These are phyloP conservation scores for Carex myosuroides DNA, from an alignment of 176 grass and related monocot species.

Conservation along the genomic window DNA sequence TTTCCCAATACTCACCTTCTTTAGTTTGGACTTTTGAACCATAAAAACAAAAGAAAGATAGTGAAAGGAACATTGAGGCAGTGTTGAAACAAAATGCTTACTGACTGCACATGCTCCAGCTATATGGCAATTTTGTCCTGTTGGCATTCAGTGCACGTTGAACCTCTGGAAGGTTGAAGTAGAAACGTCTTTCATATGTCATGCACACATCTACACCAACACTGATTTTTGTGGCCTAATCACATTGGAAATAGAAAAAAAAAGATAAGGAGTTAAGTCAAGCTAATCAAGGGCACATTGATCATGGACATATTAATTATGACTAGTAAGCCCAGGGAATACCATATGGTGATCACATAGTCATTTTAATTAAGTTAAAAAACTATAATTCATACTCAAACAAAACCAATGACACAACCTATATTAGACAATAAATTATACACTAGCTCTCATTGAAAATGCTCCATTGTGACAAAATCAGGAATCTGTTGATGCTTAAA, in stretches of 20 bases:
- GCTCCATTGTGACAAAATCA: not conserved
- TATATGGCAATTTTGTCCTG: slow-evolving; percentile 68
- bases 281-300: not conserved
- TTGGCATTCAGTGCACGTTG: slow-evolving; percentile 91
- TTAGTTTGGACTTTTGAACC: not conserved
- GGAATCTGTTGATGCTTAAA: not conserved
- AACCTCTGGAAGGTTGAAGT: slow-evolving; percentile 92
- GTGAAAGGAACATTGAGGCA: not conserved
- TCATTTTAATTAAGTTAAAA: not conserved
- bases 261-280: not conserved
- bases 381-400: not conserved
- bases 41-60: not conserved
- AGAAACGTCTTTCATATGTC: slow-evolving; percentile 75
- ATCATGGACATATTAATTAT: not conserved
- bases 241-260: slow-evolving; percentile 12
- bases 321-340: not conserved
- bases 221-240: slow-evolving; percentile 76
- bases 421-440: not conserved
- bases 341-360: not conserved
- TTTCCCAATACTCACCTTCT: not conserved
- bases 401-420: not conserved
- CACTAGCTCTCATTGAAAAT: not conserved
- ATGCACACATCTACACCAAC: slow-evolving; percentile 88
- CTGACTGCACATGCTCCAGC: slow-evolving; percentile 93
- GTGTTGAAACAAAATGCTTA: slow-evolving; percentile 38